phyloP scores from a whole-genome alignment of 192 early-diverging fungal genomes.

The Physocladia obscura region DNA sequence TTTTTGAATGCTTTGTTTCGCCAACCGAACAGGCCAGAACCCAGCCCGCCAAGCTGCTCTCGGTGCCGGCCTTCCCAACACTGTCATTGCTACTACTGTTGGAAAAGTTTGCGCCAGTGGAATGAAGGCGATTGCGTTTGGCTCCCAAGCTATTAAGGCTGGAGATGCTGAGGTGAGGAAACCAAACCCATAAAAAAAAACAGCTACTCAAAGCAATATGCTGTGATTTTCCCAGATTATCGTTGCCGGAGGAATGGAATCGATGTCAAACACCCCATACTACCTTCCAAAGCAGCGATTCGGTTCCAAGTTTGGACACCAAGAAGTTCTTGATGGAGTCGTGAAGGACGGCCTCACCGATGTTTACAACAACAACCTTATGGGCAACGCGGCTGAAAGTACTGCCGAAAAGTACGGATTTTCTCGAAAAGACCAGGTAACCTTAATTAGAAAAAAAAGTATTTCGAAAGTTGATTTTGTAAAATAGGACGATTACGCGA shows the following conservation, averaged over 20 bases:
- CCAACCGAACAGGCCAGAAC: slow-evolving; percentile 64
- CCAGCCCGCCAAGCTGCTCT: slow-evolving; percentile 93
- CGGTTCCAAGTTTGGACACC: slow-evolving; percentile 77
- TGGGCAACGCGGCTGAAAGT: slow-evolving; percentile 60
- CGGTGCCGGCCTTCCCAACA: slow-evolving; percentile 77
- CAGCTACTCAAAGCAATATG: slow-evolving; percentile 21
- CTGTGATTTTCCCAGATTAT: slow-evolving; percentile 22
- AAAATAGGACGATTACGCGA: slow-evolving; percentile 81
- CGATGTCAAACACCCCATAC: slow-evolving; percentile 92
- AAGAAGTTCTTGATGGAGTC: slow-evolving; percentile 72
- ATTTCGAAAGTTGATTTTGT: too few species aligned
- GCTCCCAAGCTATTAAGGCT: slow-evolving; percentile 58
- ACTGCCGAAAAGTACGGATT: slow-evolving; percentile 78
- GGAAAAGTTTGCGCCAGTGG: slow-evolving; percentile 99
- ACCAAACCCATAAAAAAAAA: too few species aligned
- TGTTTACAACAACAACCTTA: slow-evolving; percentile 48
- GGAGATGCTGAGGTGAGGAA: slow-evolving; percentile 50
- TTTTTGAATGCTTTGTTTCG: not conserved
- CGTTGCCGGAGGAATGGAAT: slow-evolving; percentile 94
- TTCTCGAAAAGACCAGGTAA: slow-evolving; percentile 78
- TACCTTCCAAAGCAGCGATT: slow-evolving; percentile 55
- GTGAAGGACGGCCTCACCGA: slow-evolving; percentile 63
- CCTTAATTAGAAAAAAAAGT: too few species aligned
- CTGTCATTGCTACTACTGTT: slow-evolving; percentile 88
- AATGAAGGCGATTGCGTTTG: slow-evolving; percentile 92